Evolutionary conservation across 305 asterid species (phyloP).

Genomic region (Fraxinus baroniana): DNA sequence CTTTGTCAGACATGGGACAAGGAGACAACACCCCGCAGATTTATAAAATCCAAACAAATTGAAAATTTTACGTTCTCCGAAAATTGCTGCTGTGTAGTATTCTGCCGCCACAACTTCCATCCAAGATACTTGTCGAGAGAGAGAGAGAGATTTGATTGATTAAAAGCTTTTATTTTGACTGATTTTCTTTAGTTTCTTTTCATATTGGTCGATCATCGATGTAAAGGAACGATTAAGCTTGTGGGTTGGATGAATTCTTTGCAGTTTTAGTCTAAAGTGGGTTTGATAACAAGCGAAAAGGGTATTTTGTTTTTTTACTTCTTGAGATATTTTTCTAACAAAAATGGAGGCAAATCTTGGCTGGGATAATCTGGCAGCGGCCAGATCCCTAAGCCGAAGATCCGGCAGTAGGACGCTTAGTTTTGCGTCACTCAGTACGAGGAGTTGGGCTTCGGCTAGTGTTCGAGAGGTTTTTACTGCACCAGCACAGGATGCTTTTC

Average conservation of each 20-base stretch:
- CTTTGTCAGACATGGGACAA: background rate
- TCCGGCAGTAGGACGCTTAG: constrained; percentile 58
- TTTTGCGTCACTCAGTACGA: constrained; percentile 51
- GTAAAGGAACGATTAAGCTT: background rate
- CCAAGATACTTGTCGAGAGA: background rate
- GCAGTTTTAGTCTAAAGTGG: constrained; percentile 28
- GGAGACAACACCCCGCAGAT: background rate
- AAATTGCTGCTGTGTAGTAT: background rate
- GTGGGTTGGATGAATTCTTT: background rate
- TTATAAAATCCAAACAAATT: too few species aligned
- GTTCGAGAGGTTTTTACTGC: constrained; percentile 66
- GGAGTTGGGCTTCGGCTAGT: constrained; percentile 84
- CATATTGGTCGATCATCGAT: background rate
- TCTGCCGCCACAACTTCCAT: background rate
- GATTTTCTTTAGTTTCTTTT: background rate
- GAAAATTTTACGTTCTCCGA: background rate
- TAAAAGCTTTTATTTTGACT: background rate
- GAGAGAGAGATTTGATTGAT: background rate
- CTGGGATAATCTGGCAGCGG: constrained; percentile 47
- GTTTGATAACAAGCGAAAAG: background rate
- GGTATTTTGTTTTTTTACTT: background rate
- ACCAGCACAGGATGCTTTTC: constrained; percentile 67
- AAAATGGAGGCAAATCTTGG: constrained; percentile 41
- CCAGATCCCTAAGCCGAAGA: constrained; percentile 54
- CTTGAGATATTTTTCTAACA: background rate